Conservation (phyloP, 768 basidiomycete genomes). For the Tricholoma matsutake region DNA sequence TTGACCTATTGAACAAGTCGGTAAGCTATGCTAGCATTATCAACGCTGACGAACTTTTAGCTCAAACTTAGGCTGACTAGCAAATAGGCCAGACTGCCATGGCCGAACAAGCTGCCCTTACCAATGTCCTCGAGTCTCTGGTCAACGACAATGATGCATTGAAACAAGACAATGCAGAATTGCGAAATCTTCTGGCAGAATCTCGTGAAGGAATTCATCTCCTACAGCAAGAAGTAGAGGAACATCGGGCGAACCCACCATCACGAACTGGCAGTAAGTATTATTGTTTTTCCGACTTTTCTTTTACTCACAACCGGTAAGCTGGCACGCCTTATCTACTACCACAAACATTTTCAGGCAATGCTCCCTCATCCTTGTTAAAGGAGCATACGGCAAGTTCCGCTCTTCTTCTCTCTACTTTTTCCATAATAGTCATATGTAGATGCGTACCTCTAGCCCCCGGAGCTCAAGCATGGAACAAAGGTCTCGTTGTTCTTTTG, state of each 20-base stretch:
- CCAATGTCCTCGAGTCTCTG: slow-evolving; percentile 73
- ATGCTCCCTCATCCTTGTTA: slow-evolving; percentile 39
- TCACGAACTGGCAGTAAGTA: slow-evolving; percentile 42
- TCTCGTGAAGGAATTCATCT: slow-evolving; percentile 72
- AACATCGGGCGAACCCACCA: slow-evolving; percentile 53
- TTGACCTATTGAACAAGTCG: slow-evolving; percentile 58
- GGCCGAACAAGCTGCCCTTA: slow-evolving; percentile 57
- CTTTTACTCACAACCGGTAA: slow-evolving; percentile 12
- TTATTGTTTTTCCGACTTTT: not conserved
- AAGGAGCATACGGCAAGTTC: slow-evolving; percentile 34
- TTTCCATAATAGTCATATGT: not conserved
- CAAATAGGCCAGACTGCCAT: slow-evolving; percentile 39
- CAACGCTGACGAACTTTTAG: slow-evolving; percentile 12
- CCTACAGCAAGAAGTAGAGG: slow-evolving; percentile 73
- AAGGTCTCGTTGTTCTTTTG: slow-evolving; percentile 19
- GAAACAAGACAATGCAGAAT: slow-evolving; percentile 77
- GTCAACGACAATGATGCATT: slow-evolving; percentile 83
- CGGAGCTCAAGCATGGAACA: slow-evolving; percentile 29
- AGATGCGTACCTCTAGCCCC: slow-evolving; percentile 15
- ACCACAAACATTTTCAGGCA: slow-evolving; percentile 39
- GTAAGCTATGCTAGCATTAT: slow-evolving; percentile 29
- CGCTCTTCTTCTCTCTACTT: not conserved
- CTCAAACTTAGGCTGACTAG: slow-evolving; percentile 20
- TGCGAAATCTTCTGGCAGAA: slow-evolving; percentile 70
- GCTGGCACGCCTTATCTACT: slow-evolving; percentile 40